Evolutionary conservation across 139 green algal species (phyloP).

Genomic region (Zygnema cylindricum): DNA sequence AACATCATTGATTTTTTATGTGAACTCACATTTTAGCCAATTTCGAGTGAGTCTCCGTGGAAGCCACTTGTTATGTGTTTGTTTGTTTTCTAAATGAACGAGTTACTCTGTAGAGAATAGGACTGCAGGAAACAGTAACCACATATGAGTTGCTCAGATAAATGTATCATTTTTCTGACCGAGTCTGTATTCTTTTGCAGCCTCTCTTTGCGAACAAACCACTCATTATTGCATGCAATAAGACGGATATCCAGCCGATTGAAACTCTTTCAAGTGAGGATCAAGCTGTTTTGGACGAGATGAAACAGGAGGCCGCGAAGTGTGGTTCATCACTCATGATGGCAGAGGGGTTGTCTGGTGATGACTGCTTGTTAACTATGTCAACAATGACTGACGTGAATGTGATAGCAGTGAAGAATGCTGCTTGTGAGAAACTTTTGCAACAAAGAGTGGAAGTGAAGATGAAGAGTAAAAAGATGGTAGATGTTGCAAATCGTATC

Average conservation of each 20-base stretch:
- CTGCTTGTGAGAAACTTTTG: slow-evolving; percentile 92
- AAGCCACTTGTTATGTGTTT: too few species aligned
- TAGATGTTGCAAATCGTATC: slow-evolving; percentile 89
- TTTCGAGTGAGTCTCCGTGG: too few species aligned
- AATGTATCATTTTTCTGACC: too few species aligned
- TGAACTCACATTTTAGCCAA: too few species aligned
- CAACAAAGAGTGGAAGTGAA: slow-evolving; percentile 90
- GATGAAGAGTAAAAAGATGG: slow-evolving; percentile 83
- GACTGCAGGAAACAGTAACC: too few species aligned
- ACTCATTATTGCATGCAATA: slow-evolving; percentile 95
- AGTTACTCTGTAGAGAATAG: too few species aligned
- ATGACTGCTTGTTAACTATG: slow-evolving; percentile 34
- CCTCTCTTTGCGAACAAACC: slow-evolving; percentile 99
- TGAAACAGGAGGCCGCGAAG: slow-evolving; percentile 70
- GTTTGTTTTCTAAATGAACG: too few species aligned
- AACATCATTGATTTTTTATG: too few species aligned
- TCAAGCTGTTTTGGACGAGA: slow-evolving; percentile 77
- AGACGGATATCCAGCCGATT: slow-evolving; percentile 75
- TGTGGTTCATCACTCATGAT: slow-evolving; percentile 56
- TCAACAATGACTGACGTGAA: slow-evolving; percentile 89
- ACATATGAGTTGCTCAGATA: too few species aligned
- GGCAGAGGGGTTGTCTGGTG: neutral
- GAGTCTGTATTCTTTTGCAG: slow-evolving; percentile 56
- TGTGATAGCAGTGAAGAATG: slow-evolving; percentile 85
- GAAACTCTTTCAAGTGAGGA: slow-evolving; percentile 69